Percentiles rank a stretch among this genome's conserved stretches.
Conservation (phyloP, 441 rosid genomes). For the Metrosideros polymorpha region DNA sequence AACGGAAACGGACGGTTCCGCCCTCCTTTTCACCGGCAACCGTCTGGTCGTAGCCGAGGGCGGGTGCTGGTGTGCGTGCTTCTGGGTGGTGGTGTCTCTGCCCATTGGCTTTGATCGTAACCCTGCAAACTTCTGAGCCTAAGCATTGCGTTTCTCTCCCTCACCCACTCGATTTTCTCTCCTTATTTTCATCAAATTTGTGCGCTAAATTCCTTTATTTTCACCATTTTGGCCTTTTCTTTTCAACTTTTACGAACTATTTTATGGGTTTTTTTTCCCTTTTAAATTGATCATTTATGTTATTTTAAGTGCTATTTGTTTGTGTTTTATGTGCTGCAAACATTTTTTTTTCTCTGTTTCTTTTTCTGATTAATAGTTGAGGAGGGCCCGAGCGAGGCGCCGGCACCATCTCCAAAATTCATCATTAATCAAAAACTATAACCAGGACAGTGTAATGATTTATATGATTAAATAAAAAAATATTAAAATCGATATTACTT, state of each 20-base stretch:
- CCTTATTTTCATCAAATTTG: background rate
- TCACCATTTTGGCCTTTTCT: background rate
- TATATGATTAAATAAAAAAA: too few relatives aligned
- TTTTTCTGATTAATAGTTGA: background rate
- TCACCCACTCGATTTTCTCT: background rate
- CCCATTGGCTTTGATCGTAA: background rate
- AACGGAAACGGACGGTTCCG: background rate
- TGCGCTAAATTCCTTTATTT: background rate
- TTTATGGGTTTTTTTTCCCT: background rate
- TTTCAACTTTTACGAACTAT: background rate
- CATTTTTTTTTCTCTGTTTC: background rate
- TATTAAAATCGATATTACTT: too few relatives aligned
- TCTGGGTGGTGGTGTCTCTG: background rate
- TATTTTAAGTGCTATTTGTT: background rate
- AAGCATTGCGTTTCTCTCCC: background rate
- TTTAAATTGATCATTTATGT: background rate
- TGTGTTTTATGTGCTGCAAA: too few relatives aligned
- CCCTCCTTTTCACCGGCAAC: background rate
- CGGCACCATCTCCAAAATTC: too few relatives aligned
- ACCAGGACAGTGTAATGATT: background rate
- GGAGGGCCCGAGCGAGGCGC: background rate
- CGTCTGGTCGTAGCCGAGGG: background rate
- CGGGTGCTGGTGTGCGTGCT: background rate
- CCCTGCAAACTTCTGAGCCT: background rate
- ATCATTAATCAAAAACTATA: too few relatives aligned